Conservation (phyloP, 352 stramenopile genomes). For the Albugo candida region DNA sequence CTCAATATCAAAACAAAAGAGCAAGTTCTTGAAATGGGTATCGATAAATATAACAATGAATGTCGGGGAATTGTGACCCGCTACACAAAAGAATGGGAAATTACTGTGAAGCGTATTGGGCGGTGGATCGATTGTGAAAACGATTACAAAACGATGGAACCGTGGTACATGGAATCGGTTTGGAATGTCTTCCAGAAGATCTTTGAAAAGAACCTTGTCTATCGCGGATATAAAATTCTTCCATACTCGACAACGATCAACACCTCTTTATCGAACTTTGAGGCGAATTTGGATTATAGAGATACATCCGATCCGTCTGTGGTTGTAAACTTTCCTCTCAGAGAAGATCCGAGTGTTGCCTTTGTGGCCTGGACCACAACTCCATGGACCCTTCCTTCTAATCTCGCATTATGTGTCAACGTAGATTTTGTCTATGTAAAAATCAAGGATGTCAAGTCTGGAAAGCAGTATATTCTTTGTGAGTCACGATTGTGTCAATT, state of each 20-base stretch:
- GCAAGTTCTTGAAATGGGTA: conserved; percentile 95
- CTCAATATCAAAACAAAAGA: conserved; percentile 94
- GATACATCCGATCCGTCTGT: conserved; percentile 95
- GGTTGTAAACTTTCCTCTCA: conserved; percentile 91
- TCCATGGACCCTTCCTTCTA: conserved; percentile 98
- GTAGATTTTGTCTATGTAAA: conserved; percentile 94
- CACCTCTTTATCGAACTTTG: conserved; percentile 98
- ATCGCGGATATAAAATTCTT: conserved; percentile 99
- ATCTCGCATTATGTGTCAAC: conserved; percentile 97
- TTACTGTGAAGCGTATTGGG: conserved; percentile 92
- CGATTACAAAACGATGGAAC: conserved; percentile 99
- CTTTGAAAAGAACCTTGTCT: conserved; percentile 97
- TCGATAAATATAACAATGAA: conserved; percentile 96
- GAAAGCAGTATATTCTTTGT: conserved; percentile 86
- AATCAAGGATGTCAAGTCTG: conserved; percentile 85
- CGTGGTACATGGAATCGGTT: conserved; percentile 98
- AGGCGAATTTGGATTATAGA: conserved; percentile 99
- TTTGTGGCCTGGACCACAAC: conserved; percentile 98
- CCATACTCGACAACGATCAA: conserved; percentile 96
- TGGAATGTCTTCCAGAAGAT: conserved; percentile 99
- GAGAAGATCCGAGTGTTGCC: conserved; percentile 68
- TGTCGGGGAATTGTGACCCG: conserved; percentile 94
- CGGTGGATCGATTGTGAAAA: conserved; percentile 99
- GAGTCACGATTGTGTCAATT: conserved; percentile 88
- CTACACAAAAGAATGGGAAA: conserved; percentile 98